Evolutionary conservation across 2,329 filamentous ascomycete species (phyloP), one percentile per base, ranked within the genome.

Genomic region (Exutisphaerella laricina): DNA sequence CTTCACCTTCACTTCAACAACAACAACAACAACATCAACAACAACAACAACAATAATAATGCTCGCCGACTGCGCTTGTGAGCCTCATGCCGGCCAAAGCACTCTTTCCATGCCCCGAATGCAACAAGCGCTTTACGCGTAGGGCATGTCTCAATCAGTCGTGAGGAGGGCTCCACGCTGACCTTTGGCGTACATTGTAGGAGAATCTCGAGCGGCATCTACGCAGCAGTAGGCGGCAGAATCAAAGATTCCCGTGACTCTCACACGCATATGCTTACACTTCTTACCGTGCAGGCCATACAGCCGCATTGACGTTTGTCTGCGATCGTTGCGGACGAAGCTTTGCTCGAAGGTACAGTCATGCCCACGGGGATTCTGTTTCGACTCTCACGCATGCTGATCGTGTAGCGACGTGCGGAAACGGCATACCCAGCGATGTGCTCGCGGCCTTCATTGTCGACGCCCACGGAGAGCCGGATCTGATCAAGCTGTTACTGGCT

Each of bases 141-240:
- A 37, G 34, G 21, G 34, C 20, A 37, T 7, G 34, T 5, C 17
- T 5, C 13, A 9, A 13, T 25, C 34, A 21, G 3, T 21, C 10
- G 25, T n/a, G 13, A 4, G 25, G 9, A 25, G 4, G 2, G 17
- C 20, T 37, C 34, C 12, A 23, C 34, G 34, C 34, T 37, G 21
- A 37, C 34, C 2, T 13, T 22, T n/a, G n/a, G 4, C 5, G 9
- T 13, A 9, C 25, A 4, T 9, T 28, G 10, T 21, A 30, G 37
- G 37, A 39, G 26, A 39, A 39, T 20, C 37, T 39, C 26, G 37
- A 39, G n/a, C 37, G 37, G 9, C 37, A 39, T 20, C 25, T 30
- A 30, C 37, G 37, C 37, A 30, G 23, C 26, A 29, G 37, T 39
- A 39, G 4, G 12, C 12, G 4, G 21, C 14, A 13, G 26, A n/a